phyloP scores from a whole-genome alignment of 306 rosid species.

The Vicia sativa region DNA sequence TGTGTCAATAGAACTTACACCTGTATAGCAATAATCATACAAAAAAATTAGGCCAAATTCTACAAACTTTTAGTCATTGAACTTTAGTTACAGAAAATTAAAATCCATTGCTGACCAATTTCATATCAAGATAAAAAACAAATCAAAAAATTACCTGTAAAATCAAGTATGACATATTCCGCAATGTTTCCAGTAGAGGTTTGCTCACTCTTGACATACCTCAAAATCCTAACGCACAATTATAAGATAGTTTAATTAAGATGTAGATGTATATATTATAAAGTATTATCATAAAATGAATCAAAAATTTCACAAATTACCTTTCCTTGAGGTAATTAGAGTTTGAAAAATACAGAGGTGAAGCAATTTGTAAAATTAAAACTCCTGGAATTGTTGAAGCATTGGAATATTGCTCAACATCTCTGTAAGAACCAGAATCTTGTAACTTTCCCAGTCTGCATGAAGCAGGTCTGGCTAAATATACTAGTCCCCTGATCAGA shows the following conservation, averaged over 20 bases:
- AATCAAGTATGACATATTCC: slow-evolving; percentile 65
- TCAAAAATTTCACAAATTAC: slow-evolving; percentile 35
- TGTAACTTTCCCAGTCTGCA: slow-evolving; percentile 77
- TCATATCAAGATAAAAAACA: too few species aligned
- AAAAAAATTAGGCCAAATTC: too few species aligned
- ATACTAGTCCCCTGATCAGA: slow-evolving; percentile 69
- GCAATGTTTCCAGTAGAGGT: slow-evolving; percentile 30
- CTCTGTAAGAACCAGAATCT: slow-evolving; percentile 57
- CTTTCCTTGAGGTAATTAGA: slow-evolving; percentile 70
- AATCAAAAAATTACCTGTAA: slow-evolving; percentile 73
- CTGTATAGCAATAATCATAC: too few species aligned
- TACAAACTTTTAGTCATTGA: too few species aligned
- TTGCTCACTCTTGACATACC: slow-evolving; percentile 68
- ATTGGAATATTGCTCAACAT: slow-evolving; percentile 61
- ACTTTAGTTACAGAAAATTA: too few species aligned
- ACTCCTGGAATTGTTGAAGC: slow-evolving; percentile 52
- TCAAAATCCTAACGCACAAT: slow-evolving; percentile 62
- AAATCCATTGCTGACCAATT: too few species aligned
- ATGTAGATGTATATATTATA: background rate
- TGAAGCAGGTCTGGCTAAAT: slow-evolving; percentile 81
- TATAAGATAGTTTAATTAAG: background rate
- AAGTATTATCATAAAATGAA: too few species aligned
- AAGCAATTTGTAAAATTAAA: slow-evolving; percentile 70
- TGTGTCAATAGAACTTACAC: too few species aligned
- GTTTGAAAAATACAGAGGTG: slow-evolving; percentile 87